phyloP scores from a whole-genome alignment of 2,329 filamentous ascomycete genomes.

The Parastagonospora avenae region DNA sequence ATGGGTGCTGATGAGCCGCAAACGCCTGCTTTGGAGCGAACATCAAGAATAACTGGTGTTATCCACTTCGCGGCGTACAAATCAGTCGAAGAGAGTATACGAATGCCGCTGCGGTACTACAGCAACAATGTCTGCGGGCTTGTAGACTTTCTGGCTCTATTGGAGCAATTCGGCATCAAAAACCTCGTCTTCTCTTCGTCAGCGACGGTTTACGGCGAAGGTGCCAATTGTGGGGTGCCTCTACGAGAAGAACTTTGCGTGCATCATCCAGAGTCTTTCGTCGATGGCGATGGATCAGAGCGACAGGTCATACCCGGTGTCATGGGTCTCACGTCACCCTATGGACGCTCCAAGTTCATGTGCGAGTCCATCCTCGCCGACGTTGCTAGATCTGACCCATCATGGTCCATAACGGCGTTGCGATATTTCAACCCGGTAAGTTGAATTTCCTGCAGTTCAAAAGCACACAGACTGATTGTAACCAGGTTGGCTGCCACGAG shows the following conservation, averaged over 20 bases:
- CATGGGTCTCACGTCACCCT: slow-evolving; percentile 66
- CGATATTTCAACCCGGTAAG: slow-evolving; percentile 69
- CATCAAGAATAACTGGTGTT: slow-evolving; percentile 64
- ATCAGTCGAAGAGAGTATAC: slow-evolving; percentile 68
- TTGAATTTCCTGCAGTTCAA: neutral
- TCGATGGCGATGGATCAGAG: slow-evolving; percentile 51
- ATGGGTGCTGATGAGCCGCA: slow-evolving; percentile 31
- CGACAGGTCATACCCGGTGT: slow-evolving; percentile 55
- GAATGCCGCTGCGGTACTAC: slow-evolving; percentile 67
- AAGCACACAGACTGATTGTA: neutral
- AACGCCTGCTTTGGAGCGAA: slow-evolving; percentile 27
- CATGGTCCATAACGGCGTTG: slow-evolving; percentile 67
- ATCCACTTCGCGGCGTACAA: slow-evolving; percentile 74
- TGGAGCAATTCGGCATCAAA: slow-evolving; percentile 66
- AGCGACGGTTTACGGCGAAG: slow-evolving; percentile 67
- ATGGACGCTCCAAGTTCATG: slow-evolving; percentile 71
- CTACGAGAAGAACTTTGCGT: slow-evolving; percentile 63
- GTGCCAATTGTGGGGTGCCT: slow-evolving; percentile 51
- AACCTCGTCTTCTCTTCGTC: slow-evolving; percentile 72
- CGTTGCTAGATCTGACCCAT: slow-evolving; percentile 63
- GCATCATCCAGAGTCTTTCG: slow-evolving; percentile 54
- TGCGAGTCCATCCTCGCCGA: slow-evolving; percentile 70
- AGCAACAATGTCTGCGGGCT: slow-evolving; percentile 70
- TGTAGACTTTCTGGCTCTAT: slow-evolving; percentile 62
- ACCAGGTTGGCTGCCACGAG: slow-evolving; percentile 63